Percentiles rank a stretch among this genome's conserved stretches.
These are phyloP conservation scores for Ceratobasidium papillatum DNA, from an alignment of 1,284 basidiomycete genomes.

Conservation along the genomic window DNA sequence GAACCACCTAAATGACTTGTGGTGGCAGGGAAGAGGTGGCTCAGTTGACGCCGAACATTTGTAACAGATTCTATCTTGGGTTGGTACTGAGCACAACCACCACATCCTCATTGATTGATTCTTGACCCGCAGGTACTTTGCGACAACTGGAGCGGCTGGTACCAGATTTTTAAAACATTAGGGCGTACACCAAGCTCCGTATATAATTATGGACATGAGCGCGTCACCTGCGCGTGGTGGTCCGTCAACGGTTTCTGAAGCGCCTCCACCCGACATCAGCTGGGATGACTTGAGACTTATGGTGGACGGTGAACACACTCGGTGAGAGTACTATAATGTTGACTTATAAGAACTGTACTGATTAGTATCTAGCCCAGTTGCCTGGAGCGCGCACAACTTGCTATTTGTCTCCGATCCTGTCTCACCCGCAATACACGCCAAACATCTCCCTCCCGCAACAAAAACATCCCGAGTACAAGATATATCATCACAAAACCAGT, in stretches of 20 bases:
- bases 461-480: not conserved
- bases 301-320: not conserved
- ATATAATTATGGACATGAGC: not conserved
- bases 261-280: conserved; percentile 2
- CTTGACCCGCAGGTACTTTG: not conserved
- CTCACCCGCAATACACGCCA: conserved; percentile 33
- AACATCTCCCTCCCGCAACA: conserved; percentile 27
- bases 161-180: not conserved
- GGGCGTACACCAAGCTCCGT: not conserved
- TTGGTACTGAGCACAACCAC: conserved; percentile 7
- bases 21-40: not conserved
- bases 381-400: conserved; percentile 37
- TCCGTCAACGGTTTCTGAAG: not conserved
- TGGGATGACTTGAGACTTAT: conserved; percentile 31
- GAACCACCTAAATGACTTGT: not conserved
- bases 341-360: not conserved
- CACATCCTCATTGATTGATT: not conserved
- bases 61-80: not conserved
- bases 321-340: not conserved
- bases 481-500: conserved; percentile 34
- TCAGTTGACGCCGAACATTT: not conserved
- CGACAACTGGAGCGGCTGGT: not conserved
- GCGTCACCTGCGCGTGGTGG: not conserved
- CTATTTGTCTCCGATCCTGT: conserved; percentile 36
- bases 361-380: conserved; percentile 18